Evolutionary conservation across 2,329 filamentous ascomycete genomes (phyloP).

Genomic region (Hyphodiscus sp.): DNA sequence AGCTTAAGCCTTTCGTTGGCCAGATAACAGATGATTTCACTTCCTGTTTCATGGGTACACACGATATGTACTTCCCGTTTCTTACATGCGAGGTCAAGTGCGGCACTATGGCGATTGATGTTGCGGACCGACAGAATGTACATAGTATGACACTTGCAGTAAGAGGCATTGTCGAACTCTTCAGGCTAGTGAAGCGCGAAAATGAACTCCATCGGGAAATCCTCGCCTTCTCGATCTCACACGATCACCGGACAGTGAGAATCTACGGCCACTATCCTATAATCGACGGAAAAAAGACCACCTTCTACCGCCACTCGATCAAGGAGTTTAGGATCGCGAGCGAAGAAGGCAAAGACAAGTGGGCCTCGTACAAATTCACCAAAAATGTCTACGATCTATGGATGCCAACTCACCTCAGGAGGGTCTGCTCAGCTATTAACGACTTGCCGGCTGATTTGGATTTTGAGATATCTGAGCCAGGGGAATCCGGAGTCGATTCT

Average conservation of each 20-base stretch:
- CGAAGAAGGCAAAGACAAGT: constrained; percentile 28
- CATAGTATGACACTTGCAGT: constrained; percentile 36
- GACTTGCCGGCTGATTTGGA: constrained; percentile 13
- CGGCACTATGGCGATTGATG: constrained; percentile 31
- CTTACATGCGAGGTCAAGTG: constrained; percentile 43
- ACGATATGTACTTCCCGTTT: constrained; percentile 43
- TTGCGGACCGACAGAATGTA: constrained; percentile 32
- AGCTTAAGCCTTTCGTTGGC: neutral
- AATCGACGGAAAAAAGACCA: constrained; percentile 16
- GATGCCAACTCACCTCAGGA: constrained; percentile 25
- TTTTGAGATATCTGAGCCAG: neutral
- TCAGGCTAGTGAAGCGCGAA: too few species aligned
- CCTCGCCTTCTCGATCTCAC: too few species aligned
- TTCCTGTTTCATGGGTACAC: constrained; percentile 37
- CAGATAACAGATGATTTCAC: constrained; percentile 23
- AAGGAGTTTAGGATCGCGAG: constrained; percentile 23
- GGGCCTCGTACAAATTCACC: constrained; percentile 19
- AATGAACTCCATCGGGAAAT: too few species aligned
- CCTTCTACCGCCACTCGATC: constrained; percentile 29
- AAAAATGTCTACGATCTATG: too few species aligned
- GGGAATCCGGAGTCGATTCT: neutral
- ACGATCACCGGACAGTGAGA: too few species aligned
- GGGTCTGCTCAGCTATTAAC: constrained; percentile 17
- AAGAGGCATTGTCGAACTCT: constrained; percentile 26
- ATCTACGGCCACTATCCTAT: constrained; percentile 32